Evolutionary conservation across 352 stramenopile genomes (phyloP), one percentile per base, ranked within the genome.

Genomic region (Globisporangium cylindrosporum): DNA sequence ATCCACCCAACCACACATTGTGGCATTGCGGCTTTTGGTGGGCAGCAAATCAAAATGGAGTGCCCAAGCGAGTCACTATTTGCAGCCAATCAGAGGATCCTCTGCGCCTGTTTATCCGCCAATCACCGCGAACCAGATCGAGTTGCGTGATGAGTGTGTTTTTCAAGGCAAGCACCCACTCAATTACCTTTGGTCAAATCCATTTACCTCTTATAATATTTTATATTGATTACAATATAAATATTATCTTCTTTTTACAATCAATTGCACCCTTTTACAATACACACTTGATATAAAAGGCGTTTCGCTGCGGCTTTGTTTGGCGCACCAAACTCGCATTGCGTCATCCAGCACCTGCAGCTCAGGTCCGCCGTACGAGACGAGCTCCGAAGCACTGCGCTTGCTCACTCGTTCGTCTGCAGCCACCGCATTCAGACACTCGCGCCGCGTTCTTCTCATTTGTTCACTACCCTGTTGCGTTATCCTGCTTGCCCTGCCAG

Each of bases 281-380:
- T 27, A 4, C 22, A 54, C 34, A 34, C 22, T 34, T 36, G 18
- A 43, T 20, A 27, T 43, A 9, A 48, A 9, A 20, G 56, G 56
- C 0, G 38, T 29, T 25, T 41, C 15, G 14, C 6, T 1, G 7
- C 10, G 14, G 18, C 36, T 36, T 24, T 48, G 9, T 18, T 25
- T 5, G 1, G 9, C 7, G 15, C 7, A 43, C 2, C 25, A 6
- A 8, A 25, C 25, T 24, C 14, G 22, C 56, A 62, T 62, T 62
- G 32, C 56, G 56, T 62, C 56, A 62, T 62, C 56, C n/a, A 22
- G 56, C 56, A 7, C 56, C 32, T 34, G 55, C 55, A 60, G 55
- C 55, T 41, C 25, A 22, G 29, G 29, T 32, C 4, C 1, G 43
- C 1, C 49, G 32, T 10, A 29, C 29, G 29, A 32, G 29, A 32